Evolutionary conservation across 2,329 filamentous ascomycete genomes (phyloP).

Genomic region (Talaromyces sp.): DNA sequence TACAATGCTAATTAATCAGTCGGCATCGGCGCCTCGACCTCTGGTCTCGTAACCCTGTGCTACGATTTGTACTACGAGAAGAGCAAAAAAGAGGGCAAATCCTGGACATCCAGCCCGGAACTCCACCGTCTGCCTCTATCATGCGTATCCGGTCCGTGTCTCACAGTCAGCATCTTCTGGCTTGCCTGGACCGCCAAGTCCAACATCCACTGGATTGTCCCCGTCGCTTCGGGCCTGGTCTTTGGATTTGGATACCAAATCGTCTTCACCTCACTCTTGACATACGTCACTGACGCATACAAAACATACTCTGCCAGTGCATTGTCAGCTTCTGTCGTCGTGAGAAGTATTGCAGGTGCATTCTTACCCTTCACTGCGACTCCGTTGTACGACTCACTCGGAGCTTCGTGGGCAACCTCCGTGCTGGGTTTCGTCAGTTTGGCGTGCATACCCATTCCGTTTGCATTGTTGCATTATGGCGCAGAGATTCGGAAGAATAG

Average conservation of each 20-base stretch:
- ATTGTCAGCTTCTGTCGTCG: constrained; percentile 50
- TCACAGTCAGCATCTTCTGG: constrained; percentile 42
- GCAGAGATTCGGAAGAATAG: constrained; percentile 21
- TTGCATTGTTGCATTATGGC: constrained; percentile 35
- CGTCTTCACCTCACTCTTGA: constrained; percentile 62
- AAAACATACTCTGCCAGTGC: constrained; percentile 61
- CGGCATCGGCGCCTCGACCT: constrained; percentile 58
- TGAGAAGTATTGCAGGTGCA: constrained; percentile 51
- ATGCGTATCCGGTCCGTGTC: constrained; percentile 59
- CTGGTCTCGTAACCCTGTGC: constrained; percentile 58
- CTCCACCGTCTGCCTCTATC: constrained; percentile 57
- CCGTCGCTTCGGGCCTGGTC: constrained; percentile 57
- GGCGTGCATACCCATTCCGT: constrained; percentile 39
- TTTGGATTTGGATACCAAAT: constrained; percentile 61
- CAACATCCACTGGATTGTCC: constrained; percentile 51
- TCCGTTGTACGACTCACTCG: constrained; percentile 36
- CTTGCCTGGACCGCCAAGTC: constrained; percentile 57
- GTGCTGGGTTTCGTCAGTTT: constrained; percentile 40
- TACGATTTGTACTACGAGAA: constrained; percentile 61
- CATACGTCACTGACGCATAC: constrained; percentile 66
- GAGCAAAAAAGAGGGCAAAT: constrained; percentile 47
- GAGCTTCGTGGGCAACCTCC: constrained; percentile 41
- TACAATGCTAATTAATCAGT: constrained; percentile 36
- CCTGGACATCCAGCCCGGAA: constrained; percentile 50
- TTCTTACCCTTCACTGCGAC: constrained; percentile 54